Percentiles rank a stretch among this genome's conserved stretches.
Evolutionary conservation across 2,329 filamentous ascomycete genomes (phyloP).

Genomic region (Cercospora janseana): DNA sequence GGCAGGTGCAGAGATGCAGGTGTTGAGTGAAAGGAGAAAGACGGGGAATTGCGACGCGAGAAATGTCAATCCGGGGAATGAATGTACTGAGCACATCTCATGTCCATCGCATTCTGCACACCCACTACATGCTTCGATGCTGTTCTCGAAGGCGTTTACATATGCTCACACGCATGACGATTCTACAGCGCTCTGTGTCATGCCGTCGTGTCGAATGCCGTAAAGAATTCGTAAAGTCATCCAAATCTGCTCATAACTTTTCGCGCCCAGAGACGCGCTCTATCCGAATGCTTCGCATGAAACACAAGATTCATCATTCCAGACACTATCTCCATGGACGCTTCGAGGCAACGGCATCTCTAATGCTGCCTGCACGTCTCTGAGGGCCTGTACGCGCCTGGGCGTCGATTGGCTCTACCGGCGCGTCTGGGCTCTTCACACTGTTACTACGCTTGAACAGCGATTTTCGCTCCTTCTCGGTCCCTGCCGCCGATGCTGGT

Average conservation of each 20-base stretch:
- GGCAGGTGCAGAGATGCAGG: too few species aligned
- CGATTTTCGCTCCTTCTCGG: constrained; percentile 18
- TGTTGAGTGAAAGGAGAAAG: too few species aligned
- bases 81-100: too few species aligned
- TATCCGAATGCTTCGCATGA: too few species aligned
- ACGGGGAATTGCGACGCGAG: too few species aligned
- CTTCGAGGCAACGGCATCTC: constrained; percentile 24
- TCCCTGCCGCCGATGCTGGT: constrained; percentile 21
- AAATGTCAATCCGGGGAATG: too few species aligned
- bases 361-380: constrained; percentile 29
- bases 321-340: constrained; percentile 26
- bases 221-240: constrained; percentile 12
- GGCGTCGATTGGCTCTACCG: neutral
- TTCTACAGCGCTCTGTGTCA: constrained; percentile 13
- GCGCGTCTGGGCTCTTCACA: constrained; percentile 13
- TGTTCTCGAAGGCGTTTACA: neutral
- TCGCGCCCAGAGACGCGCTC: too few species aligned
- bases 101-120: too few species aligned
- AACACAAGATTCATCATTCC: too few species aligned
- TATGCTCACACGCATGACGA: constrained; percentile 18
- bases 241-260: constrained; percentile 7
- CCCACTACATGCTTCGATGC: too few species aligned
- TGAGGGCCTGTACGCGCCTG: constrained; percentile 10
- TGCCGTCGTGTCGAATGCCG: constrained; percentile 5
- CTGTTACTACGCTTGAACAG: constrained; percentile 26